These are phyloP conservation scores for Coemansia sp. DNA, from an alignment of 192 early-diverging fungal species.

Conservation along the genomic window DNA sequence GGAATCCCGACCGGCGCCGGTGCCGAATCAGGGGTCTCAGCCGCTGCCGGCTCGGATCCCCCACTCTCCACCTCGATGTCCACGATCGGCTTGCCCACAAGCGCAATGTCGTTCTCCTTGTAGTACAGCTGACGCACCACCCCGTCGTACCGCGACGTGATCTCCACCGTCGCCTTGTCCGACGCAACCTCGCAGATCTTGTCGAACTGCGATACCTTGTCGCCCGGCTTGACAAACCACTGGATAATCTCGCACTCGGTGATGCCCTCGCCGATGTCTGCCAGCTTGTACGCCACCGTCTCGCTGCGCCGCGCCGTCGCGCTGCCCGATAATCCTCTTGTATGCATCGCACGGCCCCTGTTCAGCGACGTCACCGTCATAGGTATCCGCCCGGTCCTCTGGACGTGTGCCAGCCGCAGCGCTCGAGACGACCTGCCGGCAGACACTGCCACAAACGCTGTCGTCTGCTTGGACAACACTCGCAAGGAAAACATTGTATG, in stretches of 20 bases:
- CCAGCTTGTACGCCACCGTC: slow-evolving; percentile 78
- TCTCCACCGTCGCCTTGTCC: slow-evolving; percentile 99
- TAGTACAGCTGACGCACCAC: slow-evolving; percentile 78
- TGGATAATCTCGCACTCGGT: slow-evolving; percentile 97
- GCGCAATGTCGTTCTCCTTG: slow-evolving; percentile 84
- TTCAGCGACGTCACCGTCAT: not conserved
- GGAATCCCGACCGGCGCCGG: no score
- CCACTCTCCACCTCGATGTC: slow-evolving; percentile 69
- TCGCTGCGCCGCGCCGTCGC: slow-evolving; percentile 17
- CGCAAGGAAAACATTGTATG: slow-evolving; percentile 6
- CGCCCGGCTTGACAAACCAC: slow-evolving; percentile 96
- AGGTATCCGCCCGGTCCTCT: not conserved
- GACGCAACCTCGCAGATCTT: slow-evolving; percentile 96
- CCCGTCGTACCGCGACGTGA: slow-evolving; percentile 93
- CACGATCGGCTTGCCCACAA: slow-evolving; percentile 85
- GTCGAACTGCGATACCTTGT: slow-evolving; percentile 86
- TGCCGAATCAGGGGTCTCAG: no score
- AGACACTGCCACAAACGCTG: not conserved
- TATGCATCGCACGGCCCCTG: not conserved
- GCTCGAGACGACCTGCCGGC: not conserved
- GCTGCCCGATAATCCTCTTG: slow-evolving; percentile 56
- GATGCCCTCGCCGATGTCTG: slow-evolving; percentile 98
- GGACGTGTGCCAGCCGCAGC: not conserved
- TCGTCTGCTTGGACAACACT: not conserved
- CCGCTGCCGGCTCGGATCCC: not conserved